Conservation (phyloP, 2,329 filamentous ascomycete genomes). For the Sporothrix pallida region DNA sequence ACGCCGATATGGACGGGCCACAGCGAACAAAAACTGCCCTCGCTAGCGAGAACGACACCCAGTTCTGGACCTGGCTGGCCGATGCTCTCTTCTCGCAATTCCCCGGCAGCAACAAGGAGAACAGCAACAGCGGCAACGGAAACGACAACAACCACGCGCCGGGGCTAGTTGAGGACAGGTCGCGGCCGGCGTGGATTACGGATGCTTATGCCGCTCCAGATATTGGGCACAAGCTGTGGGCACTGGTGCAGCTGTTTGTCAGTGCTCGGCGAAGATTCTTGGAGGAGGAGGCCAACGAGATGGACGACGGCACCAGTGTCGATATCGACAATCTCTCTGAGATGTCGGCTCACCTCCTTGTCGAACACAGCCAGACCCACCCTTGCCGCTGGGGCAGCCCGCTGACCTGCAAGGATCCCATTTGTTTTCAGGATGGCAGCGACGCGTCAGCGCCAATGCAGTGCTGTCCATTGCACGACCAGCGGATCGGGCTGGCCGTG, state of each 20-base stretch:
- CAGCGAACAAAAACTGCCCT: neutral
- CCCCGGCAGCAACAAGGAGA: neutral
- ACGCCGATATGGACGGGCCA: neutral
- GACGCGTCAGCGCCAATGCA: neutral
- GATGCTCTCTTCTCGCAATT: neutral
- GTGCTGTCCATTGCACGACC: constrained; percentile 5
- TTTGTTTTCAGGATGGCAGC: neutral
- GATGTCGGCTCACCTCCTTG: neutral
- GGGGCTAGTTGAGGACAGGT: neutral
- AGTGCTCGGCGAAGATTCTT: neutral
- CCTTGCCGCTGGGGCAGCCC: constrained; percentile 4
- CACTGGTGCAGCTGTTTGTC: neutral
- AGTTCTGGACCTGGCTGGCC: constrained; percentile 11
- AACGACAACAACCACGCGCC: neutral
- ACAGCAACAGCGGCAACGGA: neutral
- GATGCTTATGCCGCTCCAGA: neutral
- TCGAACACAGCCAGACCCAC: neutral
- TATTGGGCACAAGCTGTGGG: neutral
- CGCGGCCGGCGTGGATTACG: constrained; percentile 1
- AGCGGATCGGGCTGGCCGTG: neutral
- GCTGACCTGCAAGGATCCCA: neutral
- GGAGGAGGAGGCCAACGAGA: neutral
- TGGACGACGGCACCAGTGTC: neutral
- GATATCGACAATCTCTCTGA: neutral
- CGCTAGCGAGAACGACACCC: neutral